These are phyloP conservation scores for Tritrichomonas foetus DNA, from an alignment of 208 protist genomes.

Conservation along the genomic window DNA sequence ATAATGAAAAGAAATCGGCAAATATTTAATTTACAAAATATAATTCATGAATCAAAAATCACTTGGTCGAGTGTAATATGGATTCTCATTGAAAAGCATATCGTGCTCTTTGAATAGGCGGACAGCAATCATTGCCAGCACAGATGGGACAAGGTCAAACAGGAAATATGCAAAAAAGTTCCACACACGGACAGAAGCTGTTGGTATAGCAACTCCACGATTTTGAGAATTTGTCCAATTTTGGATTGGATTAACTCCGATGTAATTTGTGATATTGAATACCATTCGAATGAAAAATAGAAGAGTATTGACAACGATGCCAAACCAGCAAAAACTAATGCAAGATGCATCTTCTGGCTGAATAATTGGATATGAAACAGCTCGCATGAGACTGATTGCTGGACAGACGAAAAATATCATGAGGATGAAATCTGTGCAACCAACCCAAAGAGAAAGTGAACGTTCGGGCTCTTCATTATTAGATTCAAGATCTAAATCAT, in stretches of 20 bases:
- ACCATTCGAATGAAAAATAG: not conserved
- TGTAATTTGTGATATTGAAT: not conserved
- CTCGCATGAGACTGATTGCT: not conserved
- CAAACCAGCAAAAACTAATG: not conserved
- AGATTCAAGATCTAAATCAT: too few relatives aligned
- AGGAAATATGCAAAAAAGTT: not conserved
- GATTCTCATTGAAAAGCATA: not conserved
- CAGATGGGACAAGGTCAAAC: not conserved
- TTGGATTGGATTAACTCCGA: not conserved
- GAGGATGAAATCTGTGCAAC: not conserved
- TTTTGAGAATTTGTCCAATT: not conserved
- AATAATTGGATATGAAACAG: conserved; percentile 20
- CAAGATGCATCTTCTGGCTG: not conserved
- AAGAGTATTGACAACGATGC: not conserved
- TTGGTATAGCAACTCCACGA: not conserved
- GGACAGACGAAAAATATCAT: not conserved
- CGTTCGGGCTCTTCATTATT: not conserved
- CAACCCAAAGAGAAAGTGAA: not conserved
- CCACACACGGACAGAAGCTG: not conserved
- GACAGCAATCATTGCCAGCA: not conserved
- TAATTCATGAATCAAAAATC: too few relatives aligned
- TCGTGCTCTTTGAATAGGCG: conserved; percentile 7
- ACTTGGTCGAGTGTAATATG: not conserved
- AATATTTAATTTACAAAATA: too few relatives aligned
- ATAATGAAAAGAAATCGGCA: too few relatives aligned